Conservation (phyloP, 768 basidiomycete species). For the Pisolithus sp. region DNA sequence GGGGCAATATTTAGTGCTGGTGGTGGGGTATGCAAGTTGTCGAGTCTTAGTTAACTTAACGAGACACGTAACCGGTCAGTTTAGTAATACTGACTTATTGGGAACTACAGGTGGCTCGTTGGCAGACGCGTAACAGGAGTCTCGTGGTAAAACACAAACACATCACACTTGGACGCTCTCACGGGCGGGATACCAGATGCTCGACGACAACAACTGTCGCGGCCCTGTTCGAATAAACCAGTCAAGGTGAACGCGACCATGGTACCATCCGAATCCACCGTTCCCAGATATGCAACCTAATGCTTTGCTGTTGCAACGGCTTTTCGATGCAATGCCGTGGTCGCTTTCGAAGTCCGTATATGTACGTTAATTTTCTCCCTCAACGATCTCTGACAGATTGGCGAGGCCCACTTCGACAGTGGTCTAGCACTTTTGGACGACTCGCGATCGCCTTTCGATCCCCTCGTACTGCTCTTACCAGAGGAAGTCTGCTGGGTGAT, state of each 20-base stretch:
- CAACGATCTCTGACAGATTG: constrained; percentile 49
- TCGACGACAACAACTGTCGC: constrained; percentile 61
- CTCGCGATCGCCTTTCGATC: constrained; percentile 49
- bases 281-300: constrained; percentile 56
- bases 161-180: too few species aligned
- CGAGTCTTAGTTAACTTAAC: too few species aligned
- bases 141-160: too few species aligned
- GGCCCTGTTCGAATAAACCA: constrained; percentile 50
- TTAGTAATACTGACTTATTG: too few species aligned
- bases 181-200: constrained; percentile 26
- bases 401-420: constrained; percentile 85
- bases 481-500: constrained; percentile 87
- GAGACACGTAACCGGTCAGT: too few species aligned
- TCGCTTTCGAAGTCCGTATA: constrained; percentile 70
- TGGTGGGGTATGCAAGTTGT: too few species aligned
- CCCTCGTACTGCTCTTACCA: constrained; percentile 55
- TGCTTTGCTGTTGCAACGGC: constrained; percentile 56
- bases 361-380: too few species aligned
- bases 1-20: too few species aligned
- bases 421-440: constrained; percentile 50
- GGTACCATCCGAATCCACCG: neutral
- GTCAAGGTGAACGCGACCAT: constrained; percentile 40
- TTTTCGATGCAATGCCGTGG: constrained; percentile 86
- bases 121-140: too few species aligned
- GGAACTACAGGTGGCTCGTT: too few species aligned